Evolutionary conservation across 2,329 filamentous ascomycete species (phyloP).

Genomic region (Fusarium abutilonis): DNA sequence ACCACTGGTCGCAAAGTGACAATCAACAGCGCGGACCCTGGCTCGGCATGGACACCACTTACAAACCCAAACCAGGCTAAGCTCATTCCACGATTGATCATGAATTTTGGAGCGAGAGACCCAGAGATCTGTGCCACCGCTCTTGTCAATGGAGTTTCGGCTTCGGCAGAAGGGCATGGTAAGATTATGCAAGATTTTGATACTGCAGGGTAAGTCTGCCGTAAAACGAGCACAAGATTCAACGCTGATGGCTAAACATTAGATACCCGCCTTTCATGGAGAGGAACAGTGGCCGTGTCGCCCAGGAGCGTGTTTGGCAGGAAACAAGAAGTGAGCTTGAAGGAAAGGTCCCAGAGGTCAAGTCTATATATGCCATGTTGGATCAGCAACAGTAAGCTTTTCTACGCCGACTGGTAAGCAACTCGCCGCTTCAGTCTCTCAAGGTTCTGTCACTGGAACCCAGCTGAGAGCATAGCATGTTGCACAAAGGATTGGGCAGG

Average conservation of each 20-base stretch:
- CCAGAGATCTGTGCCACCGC: slow-evolving; percentile 51
- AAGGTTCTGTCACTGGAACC: too few relatives aligned
- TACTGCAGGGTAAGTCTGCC: slow-evolving; percentile 46
- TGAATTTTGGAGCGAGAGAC: slow-evolving; percentile 52
- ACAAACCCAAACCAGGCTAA: slow-evolving; percentile 50
- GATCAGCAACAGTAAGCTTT: slow-evolving; percentile 1
- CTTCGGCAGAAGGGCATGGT: slow-evolving; percentile 46
- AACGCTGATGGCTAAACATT: slow-evolving; percentile 2
- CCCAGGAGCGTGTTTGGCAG: slow-evolving; percentile 42
- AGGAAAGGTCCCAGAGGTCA: slow-evolving; percentile 40
- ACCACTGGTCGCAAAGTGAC: slow-evolving; percentile 45
- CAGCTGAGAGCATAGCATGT: too few relatives aligned
- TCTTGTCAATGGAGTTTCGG: slow-evolving; percentile 51
- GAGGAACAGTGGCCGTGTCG: slow-evolving; percentile 38
- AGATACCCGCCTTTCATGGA: slow-evolving; percentile 53
- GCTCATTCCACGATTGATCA: slow-evolving; percentile 52
- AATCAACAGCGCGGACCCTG: slow-evolving; percentile 53
- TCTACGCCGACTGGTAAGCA: too few relatives aligned
- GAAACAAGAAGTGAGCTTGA: slow-evolving; percentile 41
- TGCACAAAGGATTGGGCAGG: too few relatives aligned
- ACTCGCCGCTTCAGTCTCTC: neutral
- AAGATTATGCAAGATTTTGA: slow-evolving; percentile 54
- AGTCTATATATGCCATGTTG: slow-evolving; percentile 38
- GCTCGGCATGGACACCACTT: slow-evolving; percentile 52
- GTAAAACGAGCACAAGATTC: neutral